Percentiles rank a stretch among this genome's conserved stretches.
These are phyloP conservation scores for Novymonas esmeraldas DNA, from an alignment of 208 protist species.

Conservation along the genomic window DNA sequence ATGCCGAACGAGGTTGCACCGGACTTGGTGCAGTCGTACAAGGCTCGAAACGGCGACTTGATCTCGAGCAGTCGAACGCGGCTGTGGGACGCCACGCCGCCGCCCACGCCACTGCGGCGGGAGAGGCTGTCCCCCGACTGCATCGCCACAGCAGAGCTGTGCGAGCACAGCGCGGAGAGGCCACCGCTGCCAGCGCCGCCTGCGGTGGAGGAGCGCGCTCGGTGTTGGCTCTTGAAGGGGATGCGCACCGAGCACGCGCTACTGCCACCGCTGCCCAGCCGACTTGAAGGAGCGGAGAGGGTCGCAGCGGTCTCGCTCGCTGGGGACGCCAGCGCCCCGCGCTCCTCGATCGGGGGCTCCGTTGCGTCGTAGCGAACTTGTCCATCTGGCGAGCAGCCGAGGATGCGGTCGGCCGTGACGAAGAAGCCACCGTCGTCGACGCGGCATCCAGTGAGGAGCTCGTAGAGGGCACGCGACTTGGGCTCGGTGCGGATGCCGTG, in stretches of 20 bases:
- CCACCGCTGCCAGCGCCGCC: too few relatives aligned
- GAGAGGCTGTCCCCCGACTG: too few relatives aligned
- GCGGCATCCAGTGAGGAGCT: slow-evolving; percentile 67
- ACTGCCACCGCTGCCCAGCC: background rate
- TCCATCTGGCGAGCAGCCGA: slow-evolving; percentile 89
- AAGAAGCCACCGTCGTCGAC: slow-evolving; percentile 89
- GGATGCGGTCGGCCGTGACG: slow-evolving; percentile 48
- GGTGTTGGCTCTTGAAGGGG: slow-evolving; percentile 45
- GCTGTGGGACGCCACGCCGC: background rate
- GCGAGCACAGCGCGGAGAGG: background rate
- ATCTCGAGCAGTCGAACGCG: slow-evolving; percentile 79
- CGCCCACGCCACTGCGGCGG: too few relatives aligned
- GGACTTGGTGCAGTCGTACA: slow-evolving; percentile 65
- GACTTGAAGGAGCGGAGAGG: background rate
- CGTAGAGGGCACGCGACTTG: slow-evolving; percentile 83
- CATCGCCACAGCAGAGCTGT: background rate
- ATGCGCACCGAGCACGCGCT: slow-evolving; percentile 37
- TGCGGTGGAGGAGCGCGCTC: slow-evolving; percentile 1
- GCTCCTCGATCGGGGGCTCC: slow-evolving; percentile 7
- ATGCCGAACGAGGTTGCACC: slow-evolving; percentile 75
- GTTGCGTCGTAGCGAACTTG: slow-evolving; percentile 19
- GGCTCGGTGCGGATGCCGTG: slow-evolving; percentile 86
- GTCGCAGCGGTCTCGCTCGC: background rate
- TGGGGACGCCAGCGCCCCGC: background rate
- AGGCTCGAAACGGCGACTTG: slow-evolving; percentile 75